Base-by-base conservation (phyloP, 1,139 yeast species). In the Yamadazyma membranifaciens region DNA sequence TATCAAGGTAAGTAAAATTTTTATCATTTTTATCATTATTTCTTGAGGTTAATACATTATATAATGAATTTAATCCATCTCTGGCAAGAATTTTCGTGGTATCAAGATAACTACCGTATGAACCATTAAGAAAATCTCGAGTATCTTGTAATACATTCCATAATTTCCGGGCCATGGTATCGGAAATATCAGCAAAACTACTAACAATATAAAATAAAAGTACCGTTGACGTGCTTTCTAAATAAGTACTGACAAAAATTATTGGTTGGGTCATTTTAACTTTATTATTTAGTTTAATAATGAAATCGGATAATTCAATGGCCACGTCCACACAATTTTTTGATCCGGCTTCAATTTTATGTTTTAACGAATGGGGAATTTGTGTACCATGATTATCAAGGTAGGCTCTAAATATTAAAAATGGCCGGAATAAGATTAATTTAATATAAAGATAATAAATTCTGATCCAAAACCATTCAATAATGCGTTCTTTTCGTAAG, bases 401-500 rank as follows among this genome's bases (percentile, higher is more conserved):
- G 20, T 45, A 41, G 10, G 38, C 47, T 20, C 41, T 41, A 25
- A 45, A 46, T 3, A 45, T 39, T 31, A 46, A 38, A 26, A 46
- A 45, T 14, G 50, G 50, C 9, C 50, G 16, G 36, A 38, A 46
- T 3, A 46, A 37, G 7, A 46, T 41, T 6, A 46, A 36, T 32
- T 46, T 45, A 10, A 41, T 28, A 17, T 46, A 46, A 4, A 46
- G 38, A 17, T 46, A 46, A 31, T 46, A 46, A 3, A 46, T 45
- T 22, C 50, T 30, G 10, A 46, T 46, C 50, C 50, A 46, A 29
- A 45, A 46, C 50, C 50, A 46, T 36, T 46, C 50, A 25, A 37
- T 28, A 2, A 44, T 31, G 20, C 42, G 28, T 20, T 39, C 43
- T 4, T 29, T 31, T n/a, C 27, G 33, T 5, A 39, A 9, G 9